Evolutionary conservation across 495 filamentous ascomycete genomes (phyloP), one percentile per base, ranked within the genome.

Genomic region (Trichoderma virens): DNA sequence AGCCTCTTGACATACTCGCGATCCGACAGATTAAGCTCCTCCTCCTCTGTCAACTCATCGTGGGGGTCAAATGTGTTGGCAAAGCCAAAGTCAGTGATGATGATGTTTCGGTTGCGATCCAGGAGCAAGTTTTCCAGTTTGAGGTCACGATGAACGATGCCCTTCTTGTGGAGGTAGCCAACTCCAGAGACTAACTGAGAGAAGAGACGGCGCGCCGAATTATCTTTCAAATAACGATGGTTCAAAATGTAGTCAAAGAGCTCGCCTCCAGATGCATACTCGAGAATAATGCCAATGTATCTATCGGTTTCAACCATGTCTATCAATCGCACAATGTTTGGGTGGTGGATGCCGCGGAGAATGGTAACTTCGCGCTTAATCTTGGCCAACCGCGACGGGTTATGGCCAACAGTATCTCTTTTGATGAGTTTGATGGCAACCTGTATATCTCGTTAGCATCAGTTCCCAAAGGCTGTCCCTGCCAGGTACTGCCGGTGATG

Each of bases 1-100:
- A 85, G 82, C 59, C 85, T 79, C 78, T 91, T 92, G 62, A 96
- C 88, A 71, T 87, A 95, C 14, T 96, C 90, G 66, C 89, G 86
- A 70, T 94, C 91, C 13, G 86, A 84, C 56, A 98, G 75, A 65
- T 90, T 92, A 71, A 92, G 83, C 76, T 98, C 95, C 65, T 97
- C 87, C 65, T 96, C 93, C 62, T 96, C 91, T 5, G 84, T 86
- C 30, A 99, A 80, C 71, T 96, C 92, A 72, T 98, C 95, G 32
- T 77, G 71, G 1, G 94, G 86, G 72, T 96, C 87, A 72, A 99
- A 99, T 4, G 92, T 98, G 73, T 99, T 99, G 59, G 94, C 94
- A 75, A 99, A 99, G 4, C 94, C 94, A 74, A 99, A 99, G 76
- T 99, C 94, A 0, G 94, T 98, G 74, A 99, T 98, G 78, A 99